phyloP scores from a whole-genome alignment of 2,329 filamentous ascomycete genomes.

The Ilyonectria mors-panacis region DNA sequence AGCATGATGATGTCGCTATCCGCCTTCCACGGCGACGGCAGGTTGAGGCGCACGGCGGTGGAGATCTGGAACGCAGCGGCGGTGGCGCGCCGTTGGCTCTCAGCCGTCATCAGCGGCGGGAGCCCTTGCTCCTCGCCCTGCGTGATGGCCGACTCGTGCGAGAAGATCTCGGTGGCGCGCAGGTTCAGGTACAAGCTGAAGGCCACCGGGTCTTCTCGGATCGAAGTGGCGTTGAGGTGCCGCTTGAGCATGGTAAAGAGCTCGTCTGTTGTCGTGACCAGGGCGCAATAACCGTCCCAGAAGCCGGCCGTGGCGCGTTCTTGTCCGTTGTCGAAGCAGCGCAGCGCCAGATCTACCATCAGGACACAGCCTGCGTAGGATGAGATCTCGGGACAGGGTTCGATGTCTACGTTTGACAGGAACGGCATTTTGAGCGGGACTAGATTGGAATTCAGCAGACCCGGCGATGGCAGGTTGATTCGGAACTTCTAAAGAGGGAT shows the following conservation, averaged over 20 bases:
- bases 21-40: constrained; percentile 14
- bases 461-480: constrained; percentile 12
- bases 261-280: constrained; percentile 27
- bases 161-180: constrained; percentile 29
- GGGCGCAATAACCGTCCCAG: constrained; percentile 29
- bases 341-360: constrained; percentile 29
- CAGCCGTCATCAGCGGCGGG: constrained; percentile 19
- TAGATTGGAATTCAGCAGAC: constrained; percentile 4
- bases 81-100: constrained; percentile 25
- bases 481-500: background rate
- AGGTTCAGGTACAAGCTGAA: constrained; percentile 33
- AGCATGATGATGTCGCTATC: constrained; percentile 28
- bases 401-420: background rate
- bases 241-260: constrained; percentile 24
- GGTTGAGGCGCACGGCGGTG: constrained; percentile 27
- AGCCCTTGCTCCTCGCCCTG: constrained; percentile 26
- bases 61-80: constrained; percentile 33
- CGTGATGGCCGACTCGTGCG: constrained; percentile 30
- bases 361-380: constrained; percentile 34
- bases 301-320: constrained; percentile 19
- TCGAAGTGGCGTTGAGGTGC: constrained; percentile 29
- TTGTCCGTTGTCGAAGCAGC: constrained; percentile 29
- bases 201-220: constrained; percentile 30
- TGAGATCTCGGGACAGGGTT: constrained; percentile 1
- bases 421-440: constrained; percentile 1